Percentiles rank a stretch among this genome's conserved stretches.
Evolutionary conservation across 2,329 filamentous ascomycete species (phyloP).

Genomic region (Sclerotinia subarctica): DNA sequence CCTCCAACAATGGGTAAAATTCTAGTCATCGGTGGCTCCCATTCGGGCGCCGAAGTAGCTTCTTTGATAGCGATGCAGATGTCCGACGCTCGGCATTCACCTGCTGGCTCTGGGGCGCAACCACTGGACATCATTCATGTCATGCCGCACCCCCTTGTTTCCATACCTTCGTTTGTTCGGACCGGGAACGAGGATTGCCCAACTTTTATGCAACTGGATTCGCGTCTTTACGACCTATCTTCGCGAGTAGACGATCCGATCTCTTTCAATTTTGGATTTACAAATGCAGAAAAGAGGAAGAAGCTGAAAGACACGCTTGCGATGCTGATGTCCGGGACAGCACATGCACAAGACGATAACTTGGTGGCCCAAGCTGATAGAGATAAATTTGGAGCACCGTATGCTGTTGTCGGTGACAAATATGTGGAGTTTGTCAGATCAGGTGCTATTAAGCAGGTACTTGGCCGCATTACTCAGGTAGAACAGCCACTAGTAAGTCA

Average conservation of each 20-base stretch:
- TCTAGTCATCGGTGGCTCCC: conserved; percentile 19
- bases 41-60: conserved; percentile 21
- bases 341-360: neutral
- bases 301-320: neutral
- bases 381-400: conserved; percentile 13
- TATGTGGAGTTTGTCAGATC: conserved; percentile 28
- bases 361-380: too few species aligned
- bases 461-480: conserved; percentile 16
- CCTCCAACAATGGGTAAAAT: conserved; percentile 3
- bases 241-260: conserved; percentile 1
- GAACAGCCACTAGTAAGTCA: neutral
- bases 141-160: conserved; percentile 1
- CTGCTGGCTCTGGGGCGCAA: neutral
- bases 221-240: neutral
- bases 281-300: neutral
- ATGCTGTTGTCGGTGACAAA: conserved; percentile 29
- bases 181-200: neutral
- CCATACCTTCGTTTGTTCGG: neutral
- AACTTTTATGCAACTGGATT: conserved; percentile 1
- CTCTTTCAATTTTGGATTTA: neutral
- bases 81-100: conserved; percentile 39
- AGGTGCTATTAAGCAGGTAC: conserved; percentile 27
- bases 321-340: neutral
- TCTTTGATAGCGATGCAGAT: conserved; percentile 37
- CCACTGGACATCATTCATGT: neutral